phyloP scores from a whole-genome alignment of 2,329 filamentous ascomycete genomes.

The Bertia moriformis region DNA sequence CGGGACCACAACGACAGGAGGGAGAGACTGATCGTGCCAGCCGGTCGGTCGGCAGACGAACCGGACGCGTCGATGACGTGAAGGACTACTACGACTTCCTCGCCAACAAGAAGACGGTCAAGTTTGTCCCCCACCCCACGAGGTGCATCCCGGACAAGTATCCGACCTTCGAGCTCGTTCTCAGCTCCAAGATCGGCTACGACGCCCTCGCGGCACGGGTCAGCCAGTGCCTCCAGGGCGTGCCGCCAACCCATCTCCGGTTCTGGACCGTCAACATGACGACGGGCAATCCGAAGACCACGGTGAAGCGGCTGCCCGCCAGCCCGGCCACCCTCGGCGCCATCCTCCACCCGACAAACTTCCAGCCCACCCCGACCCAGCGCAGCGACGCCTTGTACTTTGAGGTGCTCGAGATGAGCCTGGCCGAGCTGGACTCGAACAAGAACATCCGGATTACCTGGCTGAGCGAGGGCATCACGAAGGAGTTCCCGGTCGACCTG shows the following conservation, averaged over 20 bases:
- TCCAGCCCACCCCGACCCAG: constrained; percentile 57
- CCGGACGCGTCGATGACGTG: no score
- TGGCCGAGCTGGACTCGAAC: constrained; percentile 85
- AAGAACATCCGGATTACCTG: constrained; percentile 72
- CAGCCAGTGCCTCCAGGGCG: constrained; percentile 58
- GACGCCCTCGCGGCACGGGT: constrained; percentile 76
- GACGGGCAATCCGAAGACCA: constrained; percentile 61
- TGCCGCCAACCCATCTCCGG: constrained; percentile 73
- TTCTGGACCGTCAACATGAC: constrained; percentile 74
- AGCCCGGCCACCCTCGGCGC: constrained; percentile 54
- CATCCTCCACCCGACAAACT: constrained; percentile 67
- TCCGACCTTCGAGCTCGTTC: constrained; percentile 56
- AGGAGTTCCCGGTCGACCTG: constrained; percentile 70
- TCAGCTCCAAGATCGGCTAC: constrained; percentile 81
- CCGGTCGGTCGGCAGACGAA: constrained; percentile 37
- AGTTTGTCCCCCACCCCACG: constrained; percentile 56
- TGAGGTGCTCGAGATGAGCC: constrained; percentile 83
- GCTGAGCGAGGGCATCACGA: constrained; percentile 78
- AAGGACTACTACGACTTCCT: constrained; percentile 93
- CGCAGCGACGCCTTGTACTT: constrained; percentile 72
- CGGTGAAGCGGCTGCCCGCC: constrained; percentile 55
- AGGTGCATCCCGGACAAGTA: constrained; percentile 41
- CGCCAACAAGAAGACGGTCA: constrained; percentile 66
- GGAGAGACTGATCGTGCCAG: background rate
- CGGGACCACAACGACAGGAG: no score